Evolutionary conservation across 169 alveolate genomes (phyloP).

Genomic region (Eimeria sp.): DNA sequence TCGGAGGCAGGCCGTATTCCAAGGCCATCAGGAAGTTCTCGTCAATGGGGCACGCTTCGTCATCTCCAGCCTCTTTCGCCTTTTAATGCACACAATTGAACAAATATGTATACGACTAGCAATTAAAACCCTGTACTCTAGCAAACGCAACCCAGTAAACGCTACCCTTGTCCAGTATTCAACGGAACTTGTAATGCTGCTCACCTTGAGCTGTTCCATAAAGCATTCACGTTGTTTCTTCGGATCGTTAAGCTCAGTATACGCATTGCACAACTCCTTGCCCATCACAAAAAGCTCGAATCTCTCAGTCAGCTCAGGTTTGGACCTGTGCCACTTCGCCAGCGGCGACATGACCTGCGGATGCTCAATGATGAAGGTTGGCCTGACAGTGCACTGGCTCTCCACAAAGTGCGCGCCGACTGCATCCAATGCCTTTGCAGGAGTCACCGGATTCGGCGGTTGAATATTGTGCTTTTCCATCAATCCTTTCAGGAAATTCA

Average conservation of each 20-base stretch:
- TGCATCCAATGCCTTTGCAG: conserved; percentile 95
- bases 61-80: conserved; percentile 88
- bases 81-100: neutral
- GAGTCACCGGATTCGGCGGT: conserved; percentile 92
- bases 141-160: neutral
- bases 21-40: conserved; percentile 95
- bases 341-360: conserved; percentile 99
- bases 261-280: conserved; percentile 99
- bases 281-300: conserved; percentile 99
- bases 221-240: conserved; percentile 96
- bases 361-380: conserved; percentile 98
- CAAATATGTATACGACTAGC: neutral
- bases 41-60: conserved; percentile 87
- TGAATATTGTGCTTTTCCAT: conserved; percentile 91
- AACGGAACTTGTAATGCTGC: neutral
- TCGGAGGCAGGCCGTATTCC: conserved; percentile 99
- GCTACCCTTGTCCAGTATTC: neutral
- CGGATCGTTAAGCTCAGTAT: conserved; percentile 99
- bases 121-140: neutral
- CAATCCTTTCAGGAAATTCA: conserved; percentile 83
- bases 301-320: conserved; percentile 97
- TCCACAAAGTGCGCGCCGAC: conserved; percentile 95
- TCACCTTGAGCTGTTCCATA: conserved; percentile 94
- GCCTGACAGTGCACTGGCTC: conserved; percentile 93
- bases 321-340: conserved; percentile 98